A percentile compares a stretch with the other conserved stretches of the same genome.
phyloP scores from a whole-genome alignment of 2,329 filamentous ascomycete genomes.

The Cladosporium halotolerans region DNA sequence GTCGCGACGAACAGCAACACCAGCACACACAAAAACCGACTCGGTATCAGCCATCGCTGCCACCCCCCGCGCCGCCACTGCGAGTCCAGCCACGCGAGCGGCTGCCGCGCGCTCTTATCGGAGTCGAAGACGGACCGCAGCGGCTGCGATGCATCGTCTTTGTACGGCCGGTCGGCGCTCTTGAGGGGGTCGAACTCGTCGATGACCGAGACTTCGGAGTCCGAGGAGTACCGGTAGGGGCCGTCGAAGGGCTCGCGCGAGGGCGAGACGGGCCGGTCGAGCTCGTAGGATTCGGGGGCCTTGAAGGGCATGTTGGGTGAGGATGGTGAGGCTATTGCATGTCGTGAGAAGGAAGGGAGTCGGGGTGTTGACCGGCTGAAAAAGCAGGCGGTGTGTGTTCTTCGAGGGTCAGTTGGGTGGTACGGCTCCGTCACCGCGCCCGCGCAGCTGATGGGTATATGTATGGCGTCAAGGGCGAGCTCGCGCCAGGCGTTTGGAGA shows the following conservation, averaged over 20 bases:
- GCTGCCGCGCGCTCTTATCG: conserved; percentile 17
- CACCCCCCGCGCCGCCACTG: conserved; percentile 18
- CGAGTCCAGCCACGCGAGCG: conserved; percentile 22
- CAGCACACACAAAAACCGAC: conserved; percentile 39
- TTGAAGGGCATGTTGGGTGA: conserved; percentile 22
- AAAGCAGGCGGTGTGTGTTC: not conserved
- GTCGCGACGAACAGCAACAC: conserved; percentile 36
- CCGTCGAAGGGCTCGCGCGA: conserved; percentile 8
- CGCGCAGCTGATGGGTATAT: not conserved
- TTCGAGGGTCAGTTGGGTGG: not conserved
- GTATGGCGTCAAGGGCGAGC: conserved; percentile 1
- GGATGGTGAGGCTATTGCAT: conserved; percentile 5
- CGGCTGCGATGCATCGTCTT: conserved; percentile 34
- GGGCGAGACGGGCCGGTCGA: conserved; percentile 20
- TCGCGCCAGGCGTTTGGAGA: conserved; percentile 3
- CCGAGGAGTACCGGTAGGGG: conserved; percentile 15
- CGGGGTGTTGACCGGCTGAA: no score
- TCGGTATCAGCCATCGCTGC: conserved; percentile 31
- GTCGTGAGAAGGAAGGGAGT: not conserved
- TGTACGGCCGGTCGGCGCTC: conserved; percentile 32
- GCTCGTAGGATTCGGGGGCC: conserved; percentile 26
- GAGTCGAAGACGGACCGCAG: conserved; percentile 27
- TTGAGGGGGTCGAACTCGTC: conserved; percentile 44
- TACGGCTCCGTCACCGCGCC: not conserved
- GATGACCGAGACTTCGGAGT: conserved; percentile 20